phyloP scores from a whole-genome alignment of 176 grass and related monocot species.

The Rhynchospora pubera region DNA sequence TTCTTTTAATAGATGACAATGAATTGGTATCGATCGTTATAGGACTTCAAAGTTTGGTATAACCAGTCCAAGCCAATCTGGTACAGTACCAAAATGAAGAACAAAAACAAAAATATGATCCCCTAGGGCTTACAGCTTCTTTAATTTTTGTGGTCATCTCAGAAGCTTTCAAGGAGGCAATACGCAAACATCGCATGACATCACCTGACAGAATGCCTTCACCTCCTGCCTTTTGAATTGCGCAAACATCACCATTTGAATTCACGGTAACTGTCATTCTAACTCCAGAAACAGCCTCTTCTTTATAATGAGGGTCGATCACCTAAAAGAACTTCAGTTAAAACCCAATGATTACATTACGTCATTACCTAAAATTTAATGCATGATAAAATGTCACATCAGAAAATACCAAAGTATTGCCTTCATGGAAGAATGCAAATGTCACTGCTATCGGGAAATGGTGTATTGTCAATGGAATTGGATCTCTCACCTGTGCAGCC shows the following conservation, averaged over 20 bases:
- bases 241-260: slow-evolving; percentile 83
- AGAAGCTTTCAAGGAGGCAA: slow-evolving; percentile 67
- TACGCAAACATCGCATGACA: slow-evolving; percentile 86
- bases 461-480: slow-evolving; percentile 75
- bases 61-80: background rate
- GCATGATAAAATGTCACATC: background rate
- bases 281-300: slow-evolving; percentile 87
- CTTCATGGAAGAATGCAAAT: slow-evolving; percentile 83
- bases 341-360: slow-evolving; percentile 4
- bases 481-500: slow-evolving; percentile 65
- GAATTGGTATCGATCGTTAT: background rate
- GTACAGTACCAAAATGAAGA: background rate
- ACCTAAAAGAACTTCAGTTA: slow-evolving; percentile 41
- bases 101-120: background rate
- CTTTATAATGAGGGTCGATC: slow-evolving; percentile 92
- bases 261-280: slow-evolving; percentile 90
- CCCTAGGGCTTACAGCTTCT: slow-evolving; percentile 43
- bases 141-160: slow-evolving; percentile 95
- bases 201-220: slow-evolving; percentile 75
- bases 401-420: slow-evolving; percentile 68
- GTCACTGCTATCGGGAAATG: slow-evolving; percentile 94
- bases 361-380: background rate
- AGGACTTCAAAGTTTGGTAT: background rate
- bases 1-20: background rate
- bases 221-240: slow-evolving; percentile 88